These are phyloP conservation scores for Radiomyces spectabilis DNA, from an alignment of 192 early-diverging fungal genomes.

Conservation along the genomic window DNA sequence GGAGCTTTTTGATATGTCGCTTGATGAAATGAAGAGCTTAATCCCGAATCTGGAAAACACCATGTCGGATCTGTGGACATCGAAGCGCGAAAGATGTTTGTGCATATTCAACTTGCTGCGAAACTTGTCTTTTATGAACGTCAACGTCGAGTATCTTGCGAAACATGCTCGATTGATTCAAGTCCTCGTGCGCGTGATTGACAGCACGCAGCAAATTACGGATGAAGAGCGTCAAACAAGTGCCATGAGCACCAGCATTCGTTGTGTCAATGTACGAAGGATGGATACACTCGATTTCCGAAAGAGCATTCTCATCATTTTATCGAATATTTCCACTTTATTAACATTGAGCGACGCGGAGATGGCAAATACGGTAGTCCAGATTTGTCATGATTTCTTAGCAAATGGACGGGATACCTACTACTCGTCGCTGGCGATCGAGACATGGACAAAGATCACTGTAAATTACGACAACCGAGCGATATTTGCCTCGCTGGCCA, in stretches of 20 bases:
- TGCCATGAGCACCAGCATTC: background rate
- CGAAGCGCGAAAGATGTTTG: conserved; percentile 39
- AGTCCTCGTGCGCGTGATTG: conserved; percentile 23
- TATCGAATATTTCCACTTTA: conserved; percentile 52
- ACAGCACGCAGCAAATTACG: conserved; percentile 2
- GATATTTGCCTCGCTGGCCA: conserved; percentile 24
- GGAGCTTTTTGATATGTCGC: conserved; percentile 41
- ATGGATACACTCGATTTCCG: conserved; percentile 53
- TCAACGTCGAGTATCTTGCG: conserved; percentile 40
- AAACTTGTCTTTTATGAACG: conserved; percentile 46
- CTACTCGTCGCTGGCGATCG: conserved; percentile 55
- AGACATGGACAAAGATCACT: conserved; percentile 52
- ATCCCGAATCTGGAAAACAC: conserved; percentile 26
- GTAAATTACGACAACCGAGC: conserved; percentile 48
- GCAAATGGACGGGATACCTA: conserved; percentile 43
- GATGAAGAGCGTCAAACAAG: background rate
- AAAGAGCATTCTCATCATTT: conserved; percentile 56
- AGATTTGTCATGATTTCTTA: conserved; percentile 44
- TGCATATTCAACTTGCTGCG: conserved; percentile 45
- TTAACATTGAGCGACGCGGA: conserved; percentile 31
- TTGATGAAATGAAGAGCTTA: conserved; percentile 40
- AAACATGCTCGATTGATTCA: conserved; percentile 35
- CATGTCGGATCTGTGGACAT: conserved; percentile 27
- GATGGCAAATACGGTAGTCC: conserved; percentile 34
- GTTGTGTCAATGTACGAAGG: conserved; percentile 18